A percentile compares a stretch with the other conserved stretches of the same genome.
phyloP scores from a whole-genome alignment of 139 green algal genomes.

The Monoraphidium neglectum region DNA sequence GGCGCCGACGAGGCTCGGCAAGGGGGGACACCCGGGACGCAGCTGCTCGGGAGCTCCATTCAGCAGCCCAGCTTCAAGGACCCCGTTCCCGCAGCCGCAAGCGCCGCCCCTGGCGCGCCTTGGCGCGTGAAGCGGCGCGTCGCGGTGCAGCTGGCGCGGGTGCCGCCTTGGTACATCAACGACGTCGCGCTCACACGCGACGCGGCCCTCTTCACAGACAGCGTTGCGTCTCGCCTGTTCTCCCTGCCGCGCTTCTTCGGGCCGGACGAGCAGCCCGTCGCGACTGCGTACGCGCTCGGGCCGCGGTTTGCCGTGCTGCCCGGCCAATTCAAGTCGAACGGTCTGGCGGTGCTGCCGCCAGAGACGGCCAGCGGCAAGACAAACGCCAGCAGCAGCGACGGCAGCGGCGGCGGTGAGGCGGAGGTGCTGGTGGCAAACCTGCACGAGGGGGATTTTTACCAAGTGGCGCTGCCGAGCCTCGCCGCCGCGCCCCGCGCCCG shows the following conservation, averaged over 20 bases:
- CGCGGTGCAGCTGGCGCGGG: constrained; percentile 1
- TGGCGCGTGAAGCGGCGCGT: constrained; percentile 1
- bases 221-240: constrained; percentile 3
- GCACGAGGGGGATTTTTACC: constrained; percentile 20
- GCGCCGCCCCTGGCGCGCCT: not conserved
- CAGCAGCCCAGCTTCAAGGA: no score
- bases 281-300: no score
- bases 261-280: no score
- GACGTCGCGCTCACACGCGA: constrained; percentile 11
- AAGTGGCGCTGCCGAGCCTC: not conserved
- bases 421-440: constrained; percentile 24
- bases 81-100: no score
- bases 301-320: not conserved
- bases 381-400: not conserved
- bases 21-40: no score
- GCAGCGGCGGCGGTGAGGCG: no score
- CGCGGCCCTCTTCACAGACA: constrained; percentile 13
- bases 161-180: constrained; percentile 16
- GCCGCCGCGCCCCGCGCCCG: not conserved
- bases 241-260: not conserved
- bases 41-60: no score
- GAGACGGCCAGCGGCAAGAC: no score
- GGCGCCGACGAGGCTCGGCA: not conserved
- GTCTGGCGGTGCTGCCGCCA: constrained; percentile 1
- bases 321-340: constrained; percentile 21